phyloP scores from a whole-genome alignment of 257 asterid genomes.

The Striga asiatica region DNA sequence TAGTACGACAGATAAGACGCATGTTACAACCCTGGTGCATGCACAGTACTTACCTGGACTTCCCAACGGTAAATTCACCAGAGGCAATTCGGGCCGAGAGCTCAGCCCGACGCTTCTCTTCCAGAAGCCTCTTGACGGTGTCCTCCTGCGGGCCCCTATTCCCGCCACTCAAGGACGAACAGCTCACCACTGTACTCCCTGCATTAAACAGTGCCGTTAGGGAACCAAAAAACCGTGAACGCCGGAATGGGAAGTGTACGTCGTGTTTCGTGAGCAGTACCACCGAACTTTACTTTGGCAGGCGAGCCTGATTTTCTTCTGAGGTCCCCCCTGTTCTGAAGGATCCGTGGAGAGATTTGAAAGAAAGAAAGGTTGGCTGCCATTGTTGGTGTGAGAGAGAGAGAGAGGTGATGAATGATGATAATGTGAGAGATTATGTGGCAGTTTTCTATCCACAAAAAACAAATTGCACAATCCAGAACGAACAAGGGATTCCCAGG shows the following conservation, averaged over 20 bases:
- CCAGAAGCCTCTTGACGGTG: slow-evolving; percentile 35
- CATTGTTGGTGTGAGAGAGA: slow-evolving; percentile 31
- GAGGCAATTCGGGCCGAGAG: slow-evolving; percentile 84
- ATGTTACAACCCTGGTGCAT: neutral
- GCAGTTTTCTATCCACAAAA: too few relatives aligned
- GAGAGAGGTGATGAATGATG: neutral
- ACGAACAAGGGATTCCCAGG: too few relatives aligned
- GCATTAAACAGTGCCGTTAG: slow-evolving; percentile 13
- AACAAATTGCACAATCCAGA: too few relatives aligned
- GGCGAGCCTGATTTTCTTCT: slow-evolving; percentile 18
- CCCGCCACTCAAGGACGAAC: slow-evolving; percentile 45
- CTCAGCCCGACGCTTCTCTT: slow-evolving; percentile 67
- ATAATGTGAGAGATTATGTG: slow-evolving; percentile 19
- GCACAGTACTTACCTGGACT: slow-evolving; percentile 36
- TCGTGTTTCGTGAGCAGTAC: slow-evolving; percentile 14
- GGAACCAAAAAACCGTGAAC: slow-evolving; percentile 1
- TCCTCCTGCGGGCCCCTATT: slow-evolving; percentile 30
- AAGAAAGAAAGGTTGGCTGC: slow-evolving; percentile 42
- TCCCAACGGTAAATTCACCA: slow-evolving; percentile 70
- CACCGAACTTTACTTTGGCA: slow-evolving; percentile 21
- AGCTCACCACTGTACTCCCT: slow-evolving; percentile 41
- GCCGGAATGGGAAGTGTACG: slow-evolving; percentile 1
- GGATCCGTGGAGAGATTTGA: slow-evolving; percentile 36
- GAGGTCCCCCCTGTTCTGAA: slow-evolving; percentile 13
- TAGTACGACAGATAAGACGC: slow-evolving; percentile 12